phyloP scores from a whole-genome alignment of 495 filamentous ascomycete species.

The Lentithecium fluviatile region DNA sequence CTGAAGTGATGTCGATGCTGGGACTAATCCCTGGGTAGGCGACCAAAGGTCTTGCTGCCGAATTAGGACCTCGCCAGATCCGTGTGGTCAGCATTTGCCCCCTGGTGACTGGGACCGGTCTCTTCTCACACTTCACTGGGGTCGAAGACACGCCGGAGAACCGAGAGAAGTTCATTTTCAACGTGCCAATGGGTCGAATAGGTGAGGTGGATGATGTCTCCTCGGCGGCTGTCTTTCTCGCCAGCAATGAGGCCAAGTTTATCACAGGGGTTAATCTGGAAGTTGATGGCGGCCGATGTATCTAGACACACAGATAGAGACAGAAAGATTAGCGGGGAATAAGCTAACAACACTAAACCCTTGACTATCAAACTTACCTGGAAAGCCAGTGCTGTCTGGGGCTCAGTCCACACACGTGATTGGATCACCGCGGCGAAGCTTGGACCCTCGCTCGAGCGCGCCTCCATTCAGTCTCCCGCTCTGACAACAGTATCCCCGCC shows the following conservation, averaged over 20 bases:
- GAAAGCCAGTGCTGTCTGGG: too few relatives aligned
- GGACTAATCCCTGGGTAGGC: slow-evolving; percentile 40
- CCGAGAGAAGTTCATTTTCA: slow-evolving; percentile 62
- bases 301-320: background rate
- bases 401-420: too few relatives aligned
- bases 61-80: slow-evolving; percentile 65
- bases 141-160: slow-evolving; percentile 69
- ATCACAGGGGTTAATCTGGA: slow-evolving; percentile 67
- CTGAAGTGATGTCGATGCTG: background rate
- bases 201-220: slow-evolving; percentile 65
- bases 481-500: too few relatives aligned
- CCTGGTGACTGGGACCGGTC: slow-evolving; percentile 60
- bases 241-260: slow-evolving; percentile 65
- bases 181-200: slow-evolving; percentile 64
- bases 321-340: too few relatives aligned
- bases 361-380: too few relatives aligned
- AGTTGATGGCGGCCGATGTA: slow-evolving; percentile 55
- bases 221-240: slow-evolving; percentile 64
- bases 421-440: too few relatives aligned
- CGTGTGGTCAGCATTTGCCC: slow-evolving; percentile 65
- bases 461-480: too few relatives aligned
- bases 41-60: slow-evolving; percentile 65
- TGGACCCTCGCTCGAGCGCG: too few relatives aligned
- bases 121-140: slow-evolving; percentile 66
- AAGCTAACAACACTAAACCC: too few relatives aligned